phyloP scores from a whole-genome alignment of 2,329 filamentous ascomycete genomes.

The Trichoderma asperellum region DNA sequence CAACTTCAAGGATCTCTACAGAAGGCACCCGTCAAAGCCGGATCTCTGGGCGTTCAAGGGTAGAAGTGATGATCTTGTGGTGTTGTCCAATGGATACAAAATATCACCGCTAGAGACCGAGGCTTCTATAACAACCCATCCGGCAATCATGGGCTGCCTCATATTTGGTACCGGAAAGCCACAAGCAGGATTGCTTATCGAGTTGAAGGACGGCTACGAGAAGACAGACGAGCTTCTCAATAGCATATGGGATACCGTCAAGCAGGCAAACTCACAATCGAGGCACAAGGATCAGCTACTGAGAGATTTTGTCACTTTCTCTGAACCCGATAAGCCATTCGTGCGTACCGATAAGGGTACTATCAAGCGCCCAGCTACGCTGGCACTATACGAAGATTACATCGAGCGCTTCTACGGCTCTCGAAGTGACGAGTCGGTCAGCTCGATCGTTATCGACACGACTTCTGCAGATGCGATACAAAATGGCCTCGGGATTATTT shows the following conservation, averaged over 20 bases:
- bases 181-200: slow-evolving; percentile 37
- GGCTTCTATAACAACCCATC: slow-evolving; percentile 36
- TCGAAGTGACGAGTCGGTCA: neutral
- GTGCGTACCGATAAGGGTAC: slow-evolving; percentile 51
- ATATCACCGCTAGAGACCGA: slow-evolving; percentile 40
- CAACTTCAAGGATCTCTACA: slow-evolving; percentile 41
- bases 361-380: slow-evolving; percentile 47
- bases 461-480: neutral
- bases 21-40: slow-evolving; percentile 36
- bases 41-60: slow-evolving; percentile 40
- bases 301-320: slow-evolving; percentile 48
- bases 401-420: slow-evolving; percentile 51
- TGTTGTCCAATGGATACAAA: slow-evolving; percentile 41
- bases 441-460: neutral
- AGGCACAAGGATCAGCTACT: slow-evolving; percentile 49
- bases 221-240: slow-evolving; percentile 42
- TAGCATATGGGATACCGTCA: slow-evolving; percentile 49
- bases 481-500: neutral
- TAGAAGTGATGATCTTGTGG: slow-evolving; percentile 39
- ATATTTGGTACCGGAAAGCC: slow-evolving; percentile 37
- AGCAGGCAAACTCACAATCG: slow-evolving; percentile 47
- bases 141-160: slow-evolving; percentile 36
- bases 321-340: slow-evolving; percentile 49
- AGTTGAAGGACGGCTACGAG: slow-evolving; percentile 34
- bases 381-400: slow-evolving; percentile 47